These are phyloP conservation scores for Penicillium sp. DNA, from an alignment of 2,329 filamentous ascomycete genomes.

Conservation along the genomic window DNA sequence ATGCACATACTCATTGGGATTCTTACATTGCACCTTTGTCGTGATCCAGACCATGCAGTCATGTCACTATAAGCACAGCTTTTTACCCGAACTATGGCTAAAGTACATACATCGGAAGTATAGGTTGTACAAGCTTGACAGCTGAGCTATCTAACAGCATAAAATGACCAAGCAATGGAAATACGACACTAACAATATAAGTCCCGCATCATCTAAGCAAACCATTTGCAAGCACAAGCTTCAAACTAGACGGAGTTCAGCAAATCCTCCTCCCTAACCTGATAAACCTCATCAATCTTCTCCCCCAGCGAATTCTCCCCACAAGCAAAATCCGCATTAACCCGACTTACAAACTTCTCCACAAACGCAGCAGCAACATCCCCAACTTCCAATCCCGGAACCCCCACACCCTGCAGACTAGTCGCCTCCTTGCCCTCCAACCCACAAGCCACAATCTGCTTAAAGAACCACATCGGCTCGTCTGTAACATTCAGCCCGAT, in stretches of 20 bases:
- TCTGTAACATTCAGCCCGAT: conserved; percentile 55
- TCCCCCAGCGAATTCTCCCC: conserved; percentile 24
- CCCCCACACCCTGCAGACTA: conserved; percentile 54
- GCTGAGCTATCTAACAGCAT: not conserved
- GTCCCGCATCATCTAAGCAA: not conserved
- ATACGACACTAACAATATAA: not conserved
- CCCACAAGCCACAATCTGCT: conserved; percentile 82
- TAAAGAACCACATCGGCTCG: conserved; percentile 56
- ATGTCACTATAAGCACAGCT: not conserved
- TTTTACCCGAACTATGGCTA: not conserved
- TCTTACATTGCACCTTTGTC: not conserved
- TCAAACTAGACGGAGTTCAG: not conserved
- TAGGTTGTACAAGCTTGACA: not conserved
- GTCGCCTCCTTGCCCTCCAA: conserved; percentile 69
- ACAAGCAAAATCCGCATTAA: conserved; percentile 32
- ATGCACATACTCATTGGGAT: not conserved
- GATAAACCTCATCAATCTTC: conserved; percentile 36
- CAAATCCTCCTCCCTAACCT: conserved; percentile 28
- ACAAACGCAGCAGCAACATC: conserved; percentile 34
- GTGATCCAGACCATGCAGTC: not conserved
- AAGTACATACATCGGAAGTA: not conserved
- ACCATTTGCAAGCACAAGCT: not conserved
- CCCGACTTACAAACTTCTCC: conserved; percentile 30
- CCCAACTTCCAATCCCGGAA: conserved; percentile 28
- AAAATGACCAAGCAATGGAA: not conserved